Percentiles rank a stretch among this genome's conserved stretches.
Evolutionary conservation across 73 alveolate genomes (phyloP).

Genomic region (Blepharisma stoltei): DNA sequence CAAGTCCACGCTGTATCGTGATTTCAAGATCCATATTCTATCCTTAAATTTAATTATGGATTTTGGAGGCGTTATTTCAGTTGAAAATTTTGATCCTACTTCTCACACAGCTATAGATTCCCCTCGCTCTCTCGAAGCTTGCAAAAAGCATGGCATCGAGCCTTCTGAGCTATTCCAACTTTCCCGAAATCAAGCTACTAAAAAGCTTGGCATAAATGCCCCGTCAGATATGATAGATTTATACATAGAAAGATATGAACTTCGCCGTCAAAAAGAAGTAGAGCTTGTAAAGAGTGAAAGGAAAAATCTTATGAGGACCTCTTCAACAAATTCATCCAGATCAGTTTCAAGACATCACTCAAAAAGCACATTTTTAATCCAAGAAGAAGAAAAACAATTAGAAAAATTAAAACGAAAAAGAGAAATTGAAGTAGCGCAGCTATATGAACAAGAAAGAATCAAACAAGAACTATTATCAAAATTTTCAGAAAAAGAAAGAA

Average conservation of each 20-base stretch:
- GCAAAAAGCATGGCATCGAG: conserved; percentile 63
- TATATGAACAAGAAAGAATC: conserved; percentile 41
- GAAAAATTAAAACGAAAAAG: conserved; percentile 39
- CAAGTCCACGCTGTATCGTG: conserved; percentile 26
- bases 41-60: background rate
- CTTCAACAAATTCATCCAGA: conserved; percentile 31
- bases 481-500: conserved; percentile 41
- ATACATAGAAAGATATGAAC: conserved; percentile 41
- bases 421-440: conserved; percentile 19
- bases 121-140: conserved; percentile 71
- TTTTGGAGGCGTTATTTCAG: background rate
- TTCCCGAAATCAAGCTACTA: conserved; percentile 39
- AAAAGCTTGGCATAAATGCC: conserved; percentile 36
- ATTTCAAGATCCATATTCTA: background rate
- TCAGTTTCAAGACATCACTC: conserved; percentile 39
- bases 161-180: conserved; percentile 56
- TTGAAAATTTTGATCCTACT: conserved; percentile 26
- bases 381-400: conserved; percentile 52
- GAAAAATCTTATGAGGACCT: conserved; percentile 37
- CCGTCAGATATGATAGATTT: conserved; percentile 41
- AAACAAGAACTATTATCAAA: conserved; percentile 30
- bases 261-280: conserved; percentile 42
- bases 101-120: conserved; percentile 32
- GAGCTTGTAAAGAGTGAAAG: conserved; percentile 34
- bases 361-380: conserved; percentile 36